Conservation (phyloP, 495 filamentous ascomycete species). For the Glonium stellatum region DNA sequence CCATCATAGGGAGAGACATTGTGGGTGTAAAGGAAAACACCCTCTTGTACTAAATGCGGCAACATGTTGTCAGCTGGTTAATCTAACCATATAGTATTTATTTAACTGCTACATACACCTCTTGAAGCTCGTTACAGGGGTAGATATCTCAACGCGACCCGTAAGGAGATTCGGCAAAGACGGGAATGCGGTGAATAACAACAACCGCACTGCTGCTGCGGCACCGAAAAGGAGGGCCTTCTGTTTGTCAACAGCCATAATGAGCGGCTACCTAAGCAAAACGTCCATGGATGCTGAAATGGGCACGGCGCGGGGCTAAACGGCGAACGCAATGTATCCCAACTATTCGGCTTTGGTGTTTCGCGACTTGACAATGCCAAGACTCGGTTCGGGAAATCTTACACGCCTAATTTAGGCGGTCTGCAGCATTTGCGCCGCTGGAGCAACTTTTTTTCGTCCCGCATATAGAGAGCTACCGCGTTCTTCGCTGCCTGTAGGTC, state of each 20-base stretch:
- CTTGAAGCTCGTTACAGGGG: slow-evolving; percentile 96
- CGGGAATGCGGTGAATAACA: slow-evolving; percentile 76
- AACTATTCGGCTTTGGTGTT: not conserved
- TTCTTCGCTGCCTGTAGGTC: not conserved
- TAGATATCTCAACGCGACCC: slow-evolving; percentile 91
- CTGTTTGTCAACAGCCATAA: slow-evolving; percentile 62
- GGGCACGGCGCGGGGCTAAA: not conserved
- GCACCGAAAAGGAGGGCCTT: slow-evolving; percentile 67
- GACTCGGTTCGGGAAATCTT: slow-evolving; percentile 5
- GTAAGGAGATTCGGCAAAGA: slow-evolving; percentile 78
- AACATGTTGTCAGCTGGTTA: not conserved
- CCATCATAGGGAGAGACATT: slow-evolving; percentile 97
- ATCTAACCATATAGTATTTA: not conserved
- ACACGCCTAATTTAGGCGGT: slow-evolving; percentile 2
- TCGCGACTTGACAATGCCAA: not conserved
- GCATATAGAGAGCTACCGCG: slow-evolving; percentile 2
- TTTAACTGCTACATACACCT: slow-evolving; percentile 55
- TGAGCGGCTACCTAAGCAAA: not conserved
- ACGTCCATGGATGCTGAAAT: not conserved
- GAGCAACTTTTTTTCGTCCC: slow-evolving; percentile 23
- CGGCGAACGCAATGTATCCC: slow-evolving; percentile 1
- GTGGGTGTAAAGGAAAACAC: slow-evolving; percentile 88
- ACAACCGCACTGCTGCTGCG: slow-evolving; percentile 71
- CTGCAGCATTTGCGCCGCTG: not conserved
- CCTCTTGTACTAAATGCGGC: slow-evolving; percentile 70